Base-by-base conservation (phyloP, 2,329 filamentous ascomycete species). In the Aspergillus viridinutans region DNA sequence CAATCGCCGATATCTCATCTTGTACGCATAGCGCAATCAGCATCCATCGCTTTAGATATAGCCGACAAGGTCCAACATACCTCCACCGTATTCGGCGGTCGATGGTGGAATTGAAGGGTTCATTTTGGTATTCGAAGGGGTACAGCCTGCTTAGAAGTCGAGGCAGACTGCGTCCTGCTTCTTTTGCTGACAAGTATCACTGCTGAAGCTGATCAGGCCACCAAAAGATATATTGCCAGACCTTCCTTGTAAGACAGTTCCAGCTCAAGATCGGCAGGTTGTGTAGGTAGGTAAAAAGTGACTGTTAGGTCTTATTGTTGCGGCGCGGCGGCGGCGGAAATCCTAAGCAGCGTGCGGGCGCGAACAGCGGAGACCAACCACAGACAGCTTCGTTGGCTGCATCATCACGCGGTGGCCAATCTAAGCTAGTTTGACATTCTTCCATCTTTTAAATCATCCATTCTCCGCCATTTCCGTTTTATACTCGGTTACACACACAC, bases 1-100 rank as follows among this genome's bases (percentile, higher is more conserved):
- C 90, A 66, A 99, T 89, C 53, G 95, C 95, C 38, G 92, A 95
- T 63, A 99, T 92, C 80, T 99, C 94, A 81, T 99, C 94, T 96
- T 14, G 68, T 49, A 57, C 49, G 59, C 49, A 48, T 26, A 4
- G 10, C 4, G 26, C 20, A 8, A 50, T 63, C 48, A 63, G 57
- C 53, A 55, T 47, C 23, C 14, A 29, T 29, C 43, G 50, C 40
- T 28, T 43, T 53, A 38, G 40, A 60, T 55, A 56, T 57, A 57
- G 58, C 54, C 45, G 45, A 25, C 52, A 25, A 55, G 49, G 47
- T 50, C 32, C 32, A 38, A 74, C 75, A 60, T 76, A 79, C 77
- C 77, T 74, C 77, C 77, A 61, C 77, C 77, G 57, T 80, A 80
- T 67, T 80, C 77, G 59, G 76, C 76, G 57, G 76, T 67, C 61